Percentiles rank a stretch among this genome's conserved stretches.
Conservation (phyloP, 192 early-diverging fungal species). For the Cetraspora pellucida region DNA sequence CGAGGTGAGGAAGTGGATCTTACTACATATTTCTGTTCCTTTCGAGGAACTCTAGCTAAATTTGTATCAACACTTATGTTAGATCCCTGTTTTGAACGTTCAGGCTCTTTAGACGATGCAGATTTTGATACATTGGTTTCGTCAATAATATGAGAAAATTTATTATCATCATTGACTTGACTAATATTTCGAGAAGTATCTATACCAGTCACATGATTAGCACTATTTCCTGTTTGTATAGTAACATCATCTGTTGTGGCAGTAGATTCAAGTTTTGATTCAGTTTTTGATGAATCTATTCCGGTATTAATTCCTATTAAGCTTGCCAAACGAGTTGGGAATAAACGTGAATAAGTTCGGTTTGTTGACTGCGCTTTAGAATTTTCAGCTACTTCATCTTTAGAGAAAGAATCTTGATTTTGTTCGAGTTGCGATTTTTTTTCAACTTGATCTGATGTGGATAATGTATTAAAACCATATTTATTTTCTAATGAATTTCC, state of each 20-base stretch:
- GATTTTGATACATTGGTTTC: not conserved
- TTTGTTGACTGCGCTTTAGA: not conserved
- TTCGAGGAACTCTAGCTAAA: not conserved
- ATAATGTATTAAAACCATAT: not conserved
- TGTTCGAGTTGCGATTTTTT: not conserved
- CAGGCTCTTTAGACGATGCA: not conserved
- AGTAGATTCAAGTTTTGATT: not conserved
- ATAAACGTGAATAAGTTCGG: not conserved
- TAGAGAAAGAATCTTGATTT: not conserved
- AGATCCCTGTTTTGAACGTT: not conserved
- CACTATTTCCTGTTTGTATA: not conserved
- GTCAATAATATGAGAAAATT: not conserved
- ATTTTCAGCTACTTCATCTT: conserved; percentile 2
- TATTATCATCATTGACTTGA: not conserved
- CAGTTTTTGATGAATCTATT: not conserved
- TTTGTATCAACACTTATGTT: conserved; percentile 21
- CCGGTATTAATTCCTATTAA: not conserved
- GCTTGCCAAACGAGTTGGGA: conserved; percentile 8
- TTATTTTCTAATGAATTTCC: not conserved
- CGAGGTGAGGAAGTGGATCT: conserved; percentile 32
- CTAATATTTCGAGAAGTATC: not conserved
- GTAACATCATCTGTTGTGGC: not conserved
- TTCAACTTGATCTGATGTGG: not conserved
- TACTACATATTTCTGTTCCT: conserved; percentile 15
- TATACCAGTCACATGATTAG: not conserved